A percentile compares a stretch with the other conserved stretches of the same genome.
Conservation (phyloP, 75 land plant genomes). For the Sequoiadendron giganteum region DNA sequence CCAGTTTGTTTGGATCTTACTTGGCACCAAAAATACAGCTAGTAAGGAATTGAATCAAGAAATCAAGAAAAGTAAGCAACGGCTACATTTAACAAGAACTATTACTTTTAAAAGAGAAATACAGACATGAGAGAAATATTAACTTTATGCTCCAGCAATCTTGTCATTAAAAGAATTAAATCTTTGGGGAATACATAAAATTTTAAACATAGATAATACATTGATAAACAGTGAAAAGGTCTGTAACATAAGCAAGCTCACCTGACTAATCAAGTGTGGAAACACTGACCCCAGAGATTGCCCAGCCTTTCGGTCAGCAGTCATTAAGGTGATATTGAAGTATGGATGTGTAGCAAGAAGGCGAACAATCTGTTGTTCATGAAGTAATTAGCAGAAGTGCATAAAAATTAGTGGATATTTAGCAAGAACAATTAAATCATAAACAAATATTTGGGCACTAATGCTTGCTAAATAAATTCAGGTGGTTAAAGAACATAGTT, state of each 20-base stretch:
- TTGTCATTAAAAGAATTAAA: neutral
- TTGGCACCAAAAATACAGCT: neutral
- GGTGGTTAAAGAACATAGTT: neutral
- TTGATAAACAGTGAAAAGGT: neutral
- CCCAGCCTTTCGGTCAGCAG: conserved; percentile 98
- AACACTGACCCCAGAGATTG: conserved; percentile 89
- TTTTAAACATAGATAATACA: neutral
- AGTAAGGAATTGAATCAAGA: neutral
- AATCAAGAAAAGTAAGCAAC: neutral
- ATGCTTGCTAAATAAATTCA: neutral
- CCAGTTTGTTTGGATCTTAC: neutral
- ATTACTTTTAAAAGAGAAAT: neutral
- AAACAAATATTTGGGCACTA: neutral
- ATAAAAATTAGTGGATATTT: neutral
- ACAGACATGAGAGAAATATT: neutral
- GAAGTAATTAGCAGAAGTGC: conserved; percentile 1
- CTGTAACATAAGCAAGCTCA: conserved; percentile 16
- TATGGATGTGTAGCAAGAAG: conserved; percentile 88
- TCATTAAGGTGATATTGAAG: conserved; percentile 76
- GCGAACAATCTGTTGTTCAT: conserved; percentile 60
- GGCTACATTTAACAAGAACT: neutral
- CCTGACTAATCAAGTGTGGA: conserved; percentile 85
- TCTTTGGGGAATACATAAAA: neutral
- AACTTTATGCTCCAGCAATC: neutral
- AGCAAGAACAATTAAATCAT: neutral